phyloP scores from a whole-genome alignment of 2,329 filamentous ascomycete species.

The Pseudogymnoascus pannorum region DNA sequence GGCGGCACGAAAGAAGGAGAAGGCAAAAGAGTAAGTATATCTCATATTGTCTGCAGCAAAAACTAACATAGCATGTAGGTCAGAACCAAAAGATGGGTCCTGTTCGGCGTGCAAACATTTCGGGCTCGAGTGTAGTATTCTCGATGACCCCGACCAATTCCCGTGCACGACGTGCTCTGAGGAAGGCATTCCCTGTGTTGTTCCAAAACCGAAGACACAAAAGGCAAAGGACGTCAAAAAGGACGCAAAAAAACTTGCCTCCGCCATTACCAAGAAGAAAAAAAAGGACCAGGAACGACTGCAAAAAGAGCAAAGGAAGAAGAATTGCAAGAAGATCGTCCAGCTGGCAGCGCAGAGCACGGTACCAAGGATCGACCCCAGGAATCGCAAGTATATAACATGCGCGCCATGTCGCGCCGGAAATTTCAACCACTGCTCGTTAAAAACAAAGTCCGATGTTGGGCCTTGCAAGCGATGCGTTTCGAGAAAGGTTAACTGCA shows the following conservation, averaged over 20 bases:
- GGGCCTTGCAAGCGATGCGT: slow-evolving; percentile 20
- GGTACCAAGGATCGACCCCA: background rate
- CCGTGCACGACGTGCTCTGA: slow-evolving; percentile 24
- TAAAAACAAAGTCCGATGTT: slow-evolving; percentile 12
- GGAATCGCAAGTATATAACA: slow-evolving; percentile 12
- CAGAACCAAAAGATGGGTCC: background rate
- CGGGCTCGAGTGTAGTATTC: background rate
- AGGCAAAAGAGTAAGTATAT: background rate
- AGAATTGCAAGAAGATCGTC: slow-evolving; percentile 14
- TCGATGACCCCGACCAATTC: slow-evolving; percentile 17
- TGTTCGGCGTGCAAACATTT: background rate
- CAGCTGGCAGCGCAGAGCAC: slow-evolving; percentile 16
- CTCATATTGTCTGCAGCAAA: background rate
- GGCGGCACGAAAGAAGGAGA: background rate
- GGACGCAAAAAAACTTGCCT: slow-evolving; percentile 18
- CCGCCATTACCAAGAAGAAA: slow-evolving; percentile 17
- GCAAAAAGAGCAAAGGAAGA: slow-evolving; percentile 19
- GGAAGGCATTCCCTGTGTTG: slow-evolving; percentile 18
- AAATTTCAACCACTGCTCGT: slow-evolving; percentile 12
- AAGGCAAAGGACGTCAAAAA: slow-evolving; percentile 20
- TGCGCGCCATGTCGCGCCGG: slow-evolving; percentile 20
- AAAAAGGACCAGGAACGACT: slow-evolving; percentile 17
- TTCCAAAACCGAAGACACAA: slow-evolving; percentile 19
- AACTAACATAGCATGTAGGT: background rate
- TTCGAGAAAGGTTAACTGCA: slow-evolving; percentile 14